phyloP scores from a whole-genome alignment of 2,329 filamentous ascomycete genomes.

The Phialocephala subalpina region DNA sequence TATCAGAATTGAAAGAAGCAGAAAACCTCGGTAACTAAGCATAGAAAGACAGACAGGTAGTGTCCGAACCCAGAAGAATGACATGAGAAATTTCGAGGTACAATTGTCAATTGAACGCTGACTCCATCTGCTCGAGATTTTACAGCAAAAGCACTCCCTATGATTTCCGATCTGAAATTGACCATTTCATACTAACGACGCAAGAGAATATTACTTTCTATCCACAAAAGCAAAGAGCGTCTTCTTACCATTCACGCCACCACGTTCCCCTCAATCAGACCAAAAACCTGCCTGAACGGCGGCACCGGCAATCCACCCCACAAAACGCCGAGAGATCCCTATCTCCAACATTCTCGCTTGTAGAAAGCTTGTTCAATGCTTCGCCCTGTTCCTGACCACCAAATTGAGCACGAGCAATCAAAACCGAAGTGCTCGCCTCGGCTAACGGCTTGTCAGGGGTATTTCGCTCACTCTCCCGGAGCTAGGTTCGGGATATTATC shows the following conservation, averaged over 20 bases:
- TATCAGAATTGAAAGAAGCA: no score
- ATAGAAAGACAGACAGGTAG: no score
- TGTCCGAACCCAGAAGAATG: no score
- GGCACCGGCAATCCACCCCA: background rate
- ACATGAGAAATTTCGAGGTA: no score
- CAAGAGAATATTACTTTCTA: background rate
- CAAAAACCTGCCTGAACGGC: background rate
- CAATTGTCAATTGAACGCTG: no score
- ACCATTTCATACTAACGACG: background rate
- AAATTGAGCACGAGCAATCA: background rate
- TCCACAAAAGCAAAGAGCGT: background rate
- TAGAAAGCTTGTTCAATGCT: background rate
- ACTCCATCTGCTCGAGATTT: no score
- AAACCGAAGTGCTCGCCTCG: background rate
- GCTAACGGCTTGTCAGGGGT: background rate
- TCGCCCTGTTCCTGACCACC: constrained; percentile 5
- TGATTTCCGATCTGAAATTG: no score
- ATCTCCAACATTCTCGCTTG: background rate
- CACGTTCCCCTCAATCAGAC: background rate
- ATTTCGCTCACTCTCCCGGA: background rate
- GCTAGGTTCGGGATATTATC: background rate
- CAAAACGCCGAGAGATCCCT: background rate
- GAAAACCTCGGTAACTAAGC: no score
- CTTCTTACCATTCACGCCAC: background rate
- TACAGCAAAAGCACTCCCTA: no score